A percentile compares a stretch with the other conserved stretches of the same genome.
Conservation (phyloP, 176 grass and related monocot genomes). For the Hordeum vulgare region DNA sequence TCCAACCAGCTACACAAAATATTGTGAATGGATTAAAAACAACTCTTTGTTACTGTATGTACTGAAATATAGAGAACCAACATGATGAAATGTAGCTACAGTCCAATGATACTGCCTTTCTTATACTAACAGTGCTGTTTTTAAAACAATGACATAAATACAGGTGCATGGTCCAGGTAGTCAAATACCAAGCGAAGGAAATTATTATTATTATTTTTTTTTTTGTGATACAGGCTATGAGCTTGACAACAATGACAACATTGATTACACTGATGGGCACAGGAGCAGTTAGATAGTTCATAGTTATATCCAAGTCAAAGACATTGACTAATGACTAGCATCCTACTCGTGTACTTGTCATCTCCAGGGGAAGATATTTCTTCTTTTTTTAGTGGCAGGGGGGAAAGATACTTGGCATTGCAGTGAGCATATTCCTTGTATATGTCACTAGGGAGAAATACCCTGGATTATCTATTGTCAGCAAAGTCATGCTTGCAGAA, state of each 20-base stretch:
- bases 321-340: slow-evolving; percentile 1
- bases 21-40: neutral
- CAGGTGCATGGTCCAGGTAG: neutral
- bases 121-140: neutral
- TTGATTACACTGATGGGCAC: neutral
- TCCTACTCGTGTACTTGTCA: neutral
- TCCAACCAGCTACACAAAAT: slow-evolving; percentile 58
- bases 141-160: neutral
- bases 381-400: neutral
- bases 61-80: neutral
- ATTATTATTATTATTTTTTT: neutral
- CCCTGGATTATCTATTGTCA: neutral
- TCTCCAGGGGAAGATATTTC: neutral
- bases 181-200: neutral
- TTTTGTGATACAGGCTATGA: neutral
- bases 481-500: neutral
- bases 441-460: neutral
- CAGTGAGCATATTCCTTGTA: neutral
- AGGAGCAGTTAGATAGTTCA: neutral
- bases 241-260: neutral
- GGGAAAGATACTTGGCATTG: neutral
- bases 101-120: neutral
- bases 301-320: neutral
- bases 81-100: neutral
- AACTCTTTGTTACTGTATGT: neutral